Base-by-base conservation (phyloP, 2,329 filamentous ascomycete species). In the Fusarium gaditjirri region DNA sequence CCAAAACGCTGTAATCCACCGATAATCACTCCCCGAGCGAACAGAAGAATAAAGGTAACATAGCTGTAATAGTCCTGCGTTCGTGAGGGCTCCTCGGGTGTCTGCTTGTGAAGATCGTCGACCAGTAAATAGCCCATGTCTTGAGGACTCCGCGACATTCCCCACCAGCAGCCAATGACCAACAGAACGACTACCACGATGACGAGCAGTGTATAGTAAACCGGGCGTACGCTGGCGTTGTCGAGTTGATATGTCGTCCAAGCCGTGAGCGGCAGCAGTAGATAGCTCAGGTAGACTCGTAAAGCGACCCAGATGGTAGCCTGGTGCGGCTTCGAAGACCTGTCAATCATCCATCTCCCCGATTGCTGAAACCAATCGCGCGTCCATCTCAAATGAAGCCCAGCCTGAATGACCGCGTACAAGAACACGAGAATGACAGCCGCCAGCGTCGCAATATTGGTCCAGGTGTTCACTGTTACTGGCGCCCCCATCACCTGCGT, bases 221-320 rank as follows among this genome's bases (percentile, higher is more conserved):
- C 12, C 0, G 79, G 78, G 3, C 76, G 38, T 1, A 52, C 17
- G 2, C 29, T 27, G 3, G 67, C 72, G 29, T 66, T 58, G n/a
- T 68, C 70, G 50, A 95, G 83, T 77, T 94, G 92, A 77, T 93
- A 95, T 71, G 93, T 87, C 11, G 92, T 93, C 53, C 94, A 81
- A 0, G 92, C 87, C 14, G 94, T 86, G 47, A 94, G 85, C 0
- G 93, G 93, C 11, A 94, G 82, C 47, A 94, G 84, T 74, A 95
- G 91, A 81, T 91, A 95, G 80, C 93, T 94, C 83, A 93, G 92
- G 11, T 93, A 86, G 64, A 94, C 87, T 31, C 92, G 88, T 68
- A 94, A 83, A 43, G 89, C 80, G 69, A 88, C 89, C 74, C 89
- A 75, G 4, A 68, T 38, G 0, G 72, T 74, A 13, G 87, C 58